Percentiles rank a stretch among this genome's conserved stretches.
phyloP scores from a whole-genome alignment of 2,329 filamentous ascomycete species.

The Camillea tinctor region DNA sequence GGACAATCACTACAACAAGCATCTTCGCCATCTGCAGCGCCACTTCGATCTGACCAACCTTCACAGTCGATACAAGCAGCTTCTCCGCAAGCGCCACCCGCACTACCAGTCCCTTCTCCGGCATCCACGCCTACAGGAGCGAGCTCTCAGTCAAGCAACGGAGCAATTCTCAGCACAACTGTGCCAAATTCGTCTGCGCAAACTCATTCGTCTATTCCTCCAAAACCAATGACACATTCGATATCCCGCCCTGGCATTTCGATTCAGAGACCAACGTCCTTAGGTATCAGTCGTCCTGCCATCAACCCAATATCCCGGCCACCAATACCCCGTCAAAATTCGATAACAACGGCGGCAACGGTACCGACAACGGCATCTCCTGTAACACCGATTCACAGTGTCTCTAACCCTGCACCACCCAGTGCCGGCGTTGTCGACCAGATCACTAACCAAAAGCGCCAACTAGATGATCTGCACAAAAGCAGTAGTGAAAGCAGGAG shows the following conservation, averaged over 20 bases:
- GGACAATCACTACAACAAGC: slow-evolving; percentile 17
- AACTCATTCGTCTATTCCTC: background rate
- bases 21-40: slow-evolving; percentile 11
- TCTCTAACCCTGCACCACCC: slow-evolving; percentile 22
- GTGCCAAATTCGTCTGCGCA: slow-evolving; percentile 4
- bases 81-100: slow-evolving; percentile 20
- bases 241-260: slow-evolving; percentile 21
- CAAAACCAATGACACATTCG: slow-evolving; percentile 13
- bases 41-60: slow-evolving; percentile 9
- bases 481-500: too few relatives aligned
- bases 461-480: slow-evolving; percentile 13
- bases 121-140: slow-evolving; percentile 10
- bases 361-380: slow-evolving; percentile 5
- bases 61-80: slow-evolving; percentile 16
- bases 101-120: slow-evolving; percentile 24
- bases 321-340: slow-evolving; percentile 17
- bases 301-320: slow-evolving; percentile 24
- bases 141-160: slow-evolving; percentile 10
- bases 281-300: slow-evolving; percentile 24
- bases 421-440: slow-evolving; percentile 30
- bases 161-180: slow-evolving; percentile 2
- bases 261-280: slow-evolving; percentile 25
- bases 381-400: slow-evolving; percentile 13
- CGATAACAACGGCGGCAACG: slow-evolving; percentile 6
- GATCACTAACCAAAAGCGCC: slow-evolving; percentile 25